Evolutionary conservation across 345 rosid species (phyloP), one percentile per base, ranked within the genome.

Genomic region (Eucalyptus cloeziana): DNA sequence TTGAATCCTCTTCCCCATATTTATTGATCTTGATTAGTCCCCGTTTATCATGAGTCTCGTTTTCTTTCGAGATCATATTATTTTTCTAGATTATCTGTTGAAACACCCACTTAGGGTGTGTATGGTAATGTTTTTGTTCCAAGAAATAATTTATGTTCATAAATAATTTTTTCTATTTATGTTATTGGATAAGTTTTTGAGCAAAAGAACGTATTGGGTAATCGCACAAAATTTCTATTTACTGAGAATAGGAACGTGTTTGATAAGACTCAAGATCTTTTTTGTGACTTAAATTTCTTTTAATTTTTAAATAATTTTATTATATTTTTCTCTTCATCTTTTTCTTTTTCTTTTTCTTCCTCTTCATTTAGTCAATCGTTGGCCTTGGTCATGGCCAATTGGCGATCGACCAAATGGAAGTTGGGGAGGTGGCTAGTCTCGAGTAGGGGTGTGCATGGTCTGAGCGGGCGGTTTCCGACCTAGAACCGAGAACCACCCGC

Each of bases 241-340:
- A 1, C 0, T n/a, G n/a, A 7, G 0, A 52, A 52, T 52, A 19
- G 0, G 2, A 52, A 52, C 0, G 1, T 0, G 0, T 19, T 52
- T 52, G 2, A 19, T 52, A 52, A 4, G 58, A 52, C 2, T 3
- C 58, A 52, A 52, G 0, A 7, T 52, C 19, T 7, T 7, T 51
- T 19, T 52, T 52, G 10, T 19, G 0, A 52, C 9, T 52, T 52
- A 52, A 3, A 52, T 19, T 52, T 52, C 0, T 52, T 52, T 52
- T 52, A 52, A 7, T 19, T 52, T 52, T 1, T 7, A 52, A 52
- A 52, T 52, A 19, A 52, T 52, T 52, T 52, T 52, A 52, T 52
- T 19, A 52, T 19, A 52, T 52, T 52, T 7, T 0, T 52, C 2
- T 7, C 22, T 52, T 40, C 40, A 40, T 40, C n/a, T n/a, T 40